Evolutionary conservation across 257 asterid species (phyloP).

Genomic region (Apocynum venetum): DNA sequence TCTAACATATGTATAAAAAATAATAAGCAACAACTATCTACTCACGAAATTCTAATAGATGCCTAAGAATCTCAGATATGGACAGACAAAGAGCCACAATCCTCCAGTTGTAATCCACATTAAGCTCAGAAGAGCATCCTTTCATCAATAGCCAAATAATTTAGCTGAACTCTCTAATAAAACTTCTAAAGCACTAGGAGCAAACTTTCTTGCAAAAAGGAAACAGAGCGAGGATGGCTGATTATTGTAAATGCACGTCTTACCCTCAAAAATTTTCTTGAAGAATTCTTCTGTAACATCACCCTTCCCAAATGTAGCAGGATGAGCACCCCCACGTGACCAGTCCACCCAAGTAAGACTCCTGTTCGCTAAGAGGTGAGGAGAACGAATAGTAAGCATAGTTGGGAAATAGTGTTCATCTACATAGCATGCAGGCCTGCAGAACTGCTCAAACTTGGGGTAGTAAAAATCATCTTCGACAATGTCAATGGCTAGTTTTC

Average conservation of each 20-base stretch:
- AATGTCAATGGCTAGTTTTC: conserved; percentile 38
- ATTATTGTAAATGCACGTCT: conserved; percentile 53
- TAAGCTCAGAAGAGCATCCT: conserved; percentile 1
- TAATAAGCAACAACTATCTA: conserved; percentile 1
- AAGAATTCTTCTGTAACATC: conserved; percentile 52
- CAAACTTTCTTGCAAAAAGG: conserved; percentile 75
- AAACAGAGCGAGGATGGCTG: conserved; percentile 67
- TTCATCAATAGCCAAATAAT: conserved; percentile 53
- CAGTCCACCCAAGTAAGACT: conserved; percentile 84
- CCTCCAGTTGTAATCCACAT: background rate
- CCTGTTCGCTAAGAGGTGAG: conserved; percentile 68
- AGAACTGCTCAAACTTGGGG: conserved; percentile 40
- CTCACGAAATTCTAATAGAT: background rate
- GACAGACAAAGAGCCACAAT: background rate
- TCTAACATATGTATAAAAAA: background rate
- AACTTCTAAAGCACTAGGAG: conserved; percentile 68
- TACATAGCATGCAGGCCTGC: conserved; percentile 42
- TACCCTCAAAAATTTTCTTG: conserved; percentile 36
- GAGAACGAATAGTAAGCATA: conserved; percentile 66
- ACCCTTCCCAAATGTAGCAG: conserved; percentile 65
- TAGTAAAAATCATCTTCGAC: conserved; percentile 29
- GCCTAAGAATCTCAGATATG: background rate
- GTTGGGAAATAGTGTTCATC: conserved; percentile 50
- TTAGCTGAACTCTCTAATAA: conserved; percentile 52
- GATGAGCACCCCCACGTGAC: conserved; percentile 96